Percentiles rank a stretch among this genome's conserved stretches.
Conservation (phyloP, 345 rosid species). For the Brassica napus region Da-Ae NC_063450.1:51649001-51649500, state of each 20-base stretch:
- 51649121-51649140: conserved; percentile 92
- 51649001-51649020: conserved; percentile 12
- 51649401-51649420: conserved; percentile 73
- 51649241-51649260: conserved; percentile 69
- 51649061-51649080: conserved; percentile 36
- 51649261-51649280: conserved; percentile 80
- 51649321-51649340: neutral
- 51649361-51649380: neutral
- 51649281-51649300: conserved; percentile 83
- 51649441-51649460: conserved; percentile 73
- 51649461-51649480: conserved; percentile 72
- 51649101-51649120: conserved; percentile 71
- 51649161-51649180: neutral
- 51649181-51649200: neutral
- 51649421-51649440: conserved; percentile 70
- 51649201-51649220: neutral
- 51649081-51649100: conserved; percentile 60
- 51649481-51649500: conserved; percentile 92
- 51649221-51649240: conserved; percentile 70
- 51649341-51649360: neutral
- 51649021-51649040: neutral
- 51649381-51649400: neutral
- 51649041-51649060: conserved; percentile 43
- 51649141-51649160: neutral
- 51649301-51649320: conserved; percentile 67